Evolutionary conservation across 768 basidiomycete species (phyloP).

Genomic region (Lentinula edodes): DNA sequence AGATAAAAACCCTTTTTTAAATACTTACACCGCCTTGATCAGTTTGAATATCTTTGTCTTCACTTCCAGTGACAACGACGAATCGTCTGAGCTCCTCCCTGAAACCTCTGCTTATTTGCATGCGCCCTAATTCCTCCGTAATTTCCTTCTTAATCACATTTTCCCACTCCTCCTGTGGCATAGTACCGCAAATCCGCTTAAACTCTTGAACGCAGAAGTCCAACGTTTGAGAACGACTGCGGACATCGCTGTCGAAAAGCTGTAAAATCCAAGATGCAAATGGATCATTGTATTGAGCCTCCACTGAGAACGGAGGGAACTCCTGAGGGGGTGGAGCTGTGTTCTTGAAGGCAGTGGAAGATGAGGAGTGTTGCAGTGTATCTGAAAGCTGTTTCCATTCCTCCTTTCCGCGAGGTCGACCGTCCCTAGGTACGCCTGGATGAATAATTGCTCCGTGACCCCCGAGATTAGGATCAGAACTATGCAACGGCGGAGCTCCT

Average conservation of each 20-base stretch:
- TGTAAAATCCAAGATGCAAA: constrained; percentile 24
- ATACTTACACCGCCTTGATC: constrained; percentile 2
- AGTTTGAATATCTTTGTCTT: constrained; percentile 6
- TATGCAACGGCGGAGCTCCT: constrained; percentile 35
- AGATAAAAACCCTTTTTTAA: neutral
- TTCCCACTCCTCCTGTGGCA: constrained; percentile 6
- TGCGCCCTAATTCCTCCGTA: constrained; percentile 39
- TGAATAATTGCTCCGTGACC: neutral
- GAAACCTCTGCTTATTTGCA: constrained; percentile 59
- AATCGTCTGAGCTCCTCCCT: constrained; percentile 63
- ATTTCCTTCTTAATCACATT: constrained; percentile 41
- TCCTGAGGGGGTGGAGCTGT: neutral
- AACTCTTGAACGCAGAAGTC: constrained; percentile 39
- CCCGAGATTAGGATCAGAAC: neutral
- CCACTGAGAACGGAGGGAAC: neutral
- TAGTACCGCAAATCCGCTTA: constrained; percentile 2
- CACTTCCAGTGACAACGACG: constrained; percentile 45
- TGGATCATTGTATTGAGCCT: constrained; percentile 28
- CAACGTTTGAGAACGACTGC: constrained; percentile 36
- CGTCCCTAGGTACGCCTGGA: neutral
- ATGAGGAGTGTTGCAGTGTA: neutral
- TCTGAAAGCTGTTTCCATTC: neutral
- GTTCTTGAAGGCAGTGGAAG: neutral
- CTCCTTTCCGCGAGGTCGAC: neutral
- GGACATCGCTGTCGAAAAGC: constrained; percentile 12